A percentile compares a stretch with the other conserved stretches of the same genome.
Conservation (phyloP, 495 filamentous ascomycete species). For the Rhizodiscina lignyota region DNA sequence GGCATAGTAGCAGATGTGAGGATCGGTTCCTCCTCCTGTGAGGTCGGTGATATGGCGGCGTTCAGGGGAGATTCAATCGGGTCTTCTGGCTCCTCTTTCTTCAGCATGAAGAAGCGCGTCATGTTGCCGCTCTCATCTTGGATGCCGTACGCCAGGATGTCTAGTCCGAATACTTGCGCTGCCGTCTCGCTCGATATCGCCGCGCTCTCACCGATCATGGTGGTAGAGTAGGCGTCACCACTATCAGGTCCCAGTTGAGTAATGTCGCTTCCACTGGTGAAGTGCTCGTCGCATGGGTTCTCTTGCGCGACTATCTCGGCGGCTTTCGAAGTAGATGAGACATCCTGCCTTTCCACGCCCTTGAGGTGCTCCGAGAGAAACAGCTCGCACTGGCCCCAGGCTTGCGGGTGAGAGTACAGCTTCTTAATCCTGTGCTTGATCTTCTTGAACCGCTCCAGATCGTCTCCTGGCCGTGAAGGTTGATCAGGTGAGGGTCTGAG, state of each 20-base stretch:
- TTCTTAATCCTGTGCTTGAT: conserved; percentile 28
- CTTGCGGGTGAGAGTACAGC: conserved; percentile 79
- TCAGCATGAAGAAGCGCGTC: conserved; percentile 73
- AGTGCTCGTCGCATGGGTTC: too few relatives aligned
- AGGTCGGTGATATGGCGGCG: too few relatives aligned
- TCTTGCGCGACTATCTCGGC: conserved; percentile 58
- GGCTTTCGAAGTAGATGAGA: conserved; percentile 69
- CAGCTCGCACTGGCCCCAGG: conserved; percentile 77
- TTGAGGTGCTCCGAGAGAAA: conserved; percentile 39
- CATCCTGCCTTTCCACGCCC: conserved; percentile 61
- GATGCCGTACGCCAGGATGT: conserved; percentile 53
- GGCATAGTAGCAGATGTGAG: too few relatives aligned
- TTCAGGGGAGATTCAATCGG: too few relatives aligned
- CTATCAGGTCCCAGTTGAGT: too few relatives aligned
- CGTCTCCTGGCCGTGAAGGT: too few relatives aligned
- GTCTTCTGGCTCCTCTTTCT: conserved; percentile 21
- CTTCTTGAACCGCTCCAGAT: too few relatives aligned
- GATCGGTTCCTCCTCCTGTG: too few relatives aligned
- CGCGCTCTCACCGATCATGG: conserved; percentile 48
- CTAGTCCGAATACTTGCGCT: conserved; percentile 46
- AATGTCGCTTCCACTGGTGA: too few relatives aligned
- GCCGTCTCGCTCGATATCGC: conserved; percentile 66
- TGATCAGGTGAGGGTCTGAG: conserved; percentile 5
- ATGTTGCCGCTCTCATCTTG: conserved; percentile 75
- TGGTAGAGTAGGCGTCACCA: too few relatives aligned